Percentiles rank a stretch among this genome's conserved stretches.
These are phyloP conservation scores for Carpediemonas membranifera DNA, from an alignment of 78 protist species.

Conservation along the genomic window DNA sequence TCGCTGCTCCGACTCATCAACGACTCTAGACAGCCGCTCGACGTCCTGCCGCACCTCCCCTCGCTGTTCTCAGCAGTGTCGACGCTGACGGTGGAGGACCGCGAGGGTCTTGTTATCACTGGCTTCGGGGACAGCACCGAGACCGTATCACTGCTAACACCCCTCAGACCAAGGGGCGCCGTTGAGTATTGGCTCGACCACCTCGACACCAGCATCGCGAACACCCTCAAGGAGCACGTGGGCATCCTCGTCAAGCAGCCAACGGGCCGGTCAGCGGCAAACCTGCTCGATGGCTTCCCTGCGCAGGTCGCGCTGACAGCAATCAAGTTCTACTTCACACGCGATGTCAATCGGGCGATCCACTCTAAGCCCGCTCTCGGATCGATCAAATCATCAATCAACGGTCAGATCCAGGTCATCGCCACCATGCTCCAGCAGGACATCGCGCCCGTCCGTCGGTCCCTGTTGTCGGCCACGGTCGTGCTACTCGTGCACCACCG, in stretches of 20 bases:
- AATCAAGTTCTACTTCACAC: conserved; percentile 38
- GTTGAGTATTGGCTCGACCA: conserved; percentile 50
- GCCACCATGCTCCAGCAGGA: no score
- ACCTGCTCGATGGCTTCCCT: no score
- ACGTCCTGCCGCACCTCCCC: conserved; percentile 54
- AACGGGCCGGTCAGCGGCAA: no score
- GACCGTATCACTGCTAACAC: conserved; percentile 25
- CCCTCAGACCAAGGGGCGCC: conserved; percentile 4
- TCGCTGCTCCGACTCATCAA: conserved; percentile 50
- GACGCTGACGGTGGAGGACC: no score
- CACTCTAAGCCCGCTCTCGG: no score
- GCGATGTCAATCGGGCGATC: conserved; percentile 15
- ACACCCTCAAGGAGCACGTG: conserved; percentile 16
- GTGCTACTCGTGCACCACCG: no score
- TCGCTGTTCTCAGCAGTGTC: conserved; percentile 52
- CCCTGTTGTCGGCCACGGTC: no score
- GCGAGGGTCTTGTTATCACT: no score
- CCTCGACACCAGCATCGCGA: conserved; percentile 31
- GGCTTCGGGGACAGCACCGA: conserved; percentile 9
- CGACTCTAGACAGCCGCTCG: conserved; percentile 43
- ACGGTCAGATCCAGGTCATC: no score
- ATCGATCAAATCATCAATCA: no score
- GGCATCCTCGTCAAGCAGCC: no score
- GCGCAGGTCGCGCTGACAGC: conserved; percentile 22
- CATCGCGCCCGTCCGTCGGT: no score